A percentile compares a stretch with the other conserved stretches of the same genome.
Evolutionary conservation across 2,329 filamentous ascomycete genomes (phyloP).

Genomic region (Colletotrichum scovillei): DNA sequence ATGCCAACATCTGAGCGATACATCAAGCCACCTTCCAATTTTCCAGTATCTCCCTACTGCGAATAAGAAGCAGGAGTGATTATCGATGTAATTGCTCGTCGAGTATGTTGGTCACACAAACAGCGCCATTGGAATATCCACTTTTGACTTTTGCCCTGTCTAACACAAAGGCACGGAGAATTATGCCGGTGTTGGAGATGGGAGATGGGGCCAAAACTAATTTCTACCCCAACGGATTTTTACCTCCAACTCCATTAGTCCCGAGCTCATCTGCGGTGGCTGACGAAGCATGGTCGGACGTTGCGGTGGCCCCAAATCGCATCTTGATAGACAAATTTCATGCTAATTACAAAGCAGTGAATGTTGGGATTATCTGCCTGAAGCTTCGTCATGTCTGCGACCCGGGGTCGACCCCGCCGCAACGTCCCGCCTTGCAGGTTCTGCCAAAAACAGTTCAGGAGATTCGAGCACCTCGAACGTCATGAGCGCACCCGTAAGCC

Average conservation of each 20-base stretch:
- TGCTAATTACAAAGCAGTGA: neutral
- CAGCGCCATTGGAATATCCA: too few relatives aligned
- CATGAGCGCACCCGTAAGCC: constrained; percentile 45
- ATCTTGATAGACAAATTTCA: neutral
- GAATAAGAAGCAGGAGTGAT: too few relatives aligned
- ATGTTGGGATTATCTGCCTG: too few relatives aligned
- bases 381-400: neutral
- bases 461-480: constrained; percentile 45
- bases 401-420: neutral
- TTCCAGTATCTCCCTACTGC: too few relatives aligned
- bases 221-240: neutral
- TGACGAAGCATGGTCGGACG: too few relatives aligned
- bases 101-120: too few relatives aligned
- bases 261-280: too few relatives aligned
- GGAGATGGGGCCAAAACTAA: neutral
- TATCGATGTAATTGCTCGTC: too few relatives aligned
- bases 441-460: constrained; percentile 46
- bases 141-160: too few relatives aligned
- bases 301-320: neutral
- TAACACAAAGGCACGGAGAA: too few relatives aligned
- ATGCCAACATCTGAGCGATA: too few relatives aligned
- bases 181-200: neutral
- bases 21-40: too few relatives aligned
- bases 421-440: constrained; percentile 41
- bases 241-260: neutral